phyloP scores from a whole-genome alignment of 2,329 filamentous ascomycete species.

The Aspergillus fumigatus region DNA sequence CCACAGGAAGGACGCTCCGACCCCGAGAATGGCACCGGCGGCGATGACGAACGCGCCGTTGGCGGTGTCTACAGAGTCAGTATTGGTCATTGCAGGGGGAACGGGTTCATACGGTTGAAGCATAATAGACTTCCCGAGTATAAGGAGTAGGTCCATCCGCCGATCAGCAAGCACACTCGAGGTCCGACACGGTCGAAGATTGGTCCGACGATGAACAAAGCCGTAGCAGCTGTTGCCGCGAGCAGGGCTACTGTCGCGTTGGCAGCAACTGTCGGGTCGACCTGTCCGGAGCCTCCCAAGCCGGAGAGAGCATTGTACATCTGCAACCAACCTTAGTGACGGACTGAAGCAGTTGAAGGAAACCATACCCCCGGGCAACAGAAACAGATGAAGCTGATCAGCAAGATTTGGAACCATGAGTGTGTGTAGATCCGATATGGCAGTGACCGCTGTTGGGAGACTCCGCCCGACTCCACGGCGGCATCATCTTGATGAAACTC shows the following conservation, averaged over 20 bases:
- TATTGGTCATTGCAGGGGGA: background rate
- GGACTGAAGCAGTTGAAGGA: background rate
- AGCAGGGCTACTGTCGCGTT: slow-evolving; percentile 45
- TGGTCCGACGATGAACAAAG: slow-evolving; percentile 43
- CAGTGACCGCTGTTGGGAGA: slow-evolving; percentile 8
- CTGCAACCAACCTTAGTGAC: slow-evolving; percentile 20
- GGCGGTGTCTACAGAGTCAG: slow-evolving; percentile 18
- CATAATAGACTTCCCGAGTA: slow-evolving; percentile 44
- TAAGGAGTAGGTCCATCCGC: slow-evolving; percentile 45
- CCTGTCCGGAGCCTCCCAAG: slow-evolving; percentile 45
- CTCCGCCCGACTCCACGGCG: slow-evolving; percentile 15
- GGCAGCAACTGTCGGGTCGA: slow-evolving; percentile 43
- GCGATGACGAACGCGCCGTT: slow-evolving; percentile 45
- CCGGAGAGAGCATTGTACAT: slow-evolving; percentile 48
- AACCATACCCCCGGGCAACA: slow-evolving; percentile 38
- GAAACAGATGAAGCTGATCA: slow-evolving; percentile 49
- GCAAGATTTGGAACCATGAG: slow-evolving; percentile 46
- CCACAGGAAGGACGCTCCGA: slow-evolving; percentile 46
- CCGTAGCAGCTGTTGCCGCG: slow-evolving; percentile 40
- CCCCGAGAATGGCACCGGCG: slow-evolving; percentile 43
- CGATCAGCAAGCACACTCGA: slow-evolving; percentile 40
- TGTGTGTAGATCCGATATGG: slow-evolving; percentile 34
- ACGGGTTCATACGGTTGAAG: slow-evolving; percentile 36
- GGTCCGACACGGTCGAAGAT: slow-evolving; percentile 43
- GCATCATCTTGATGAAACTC: background rate